A percentile compares a stretch with the other conserved stretches of the same genome.
phyloP scores from a whole-genome alignment of 495 filamentous ascomycete species.

The Talaromyces liani region DNA sequence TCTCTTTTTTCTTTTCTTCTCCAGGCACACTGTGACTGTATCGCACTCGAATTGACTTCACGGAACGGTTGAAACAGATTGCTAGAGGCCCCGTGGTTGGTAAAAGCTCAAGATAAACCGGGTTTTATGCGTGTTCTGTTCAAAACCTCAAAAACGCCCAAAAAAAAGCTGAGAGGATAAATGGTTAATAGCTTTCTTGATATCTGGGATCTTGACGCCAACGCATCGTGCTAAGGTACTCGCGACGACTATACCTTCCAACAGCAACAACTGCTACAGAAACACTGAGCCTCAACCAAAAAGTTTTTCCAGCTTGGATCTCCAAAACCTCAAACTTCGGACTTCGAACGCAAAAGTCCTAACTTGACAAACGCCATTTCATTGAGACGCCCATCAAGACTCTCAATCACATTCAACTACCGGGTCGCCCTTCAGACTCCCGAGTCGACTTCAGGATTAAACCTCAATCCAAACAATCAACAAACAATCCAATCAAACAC shows the following conservation, averaged over 20 bases:
- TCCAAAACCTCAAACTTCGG: not conserved
- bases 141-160: conserved; percentile 8
- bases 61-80: conserved; percentile 6
- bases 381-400: not conserved
- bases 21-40: conserved; percentile 1
- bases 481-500: not conserved
- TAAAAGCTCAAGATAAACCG: conserved; percentile 10
- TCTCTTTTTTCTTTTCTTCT: conserved; percentile 3
- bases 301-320: conserved; percentile 2
- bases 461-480: not conserved
- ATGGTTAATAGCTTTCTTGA: conserved; percentile 4
- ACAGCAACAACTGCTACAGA: conserved; percentile 6
- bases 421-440: not conserved
- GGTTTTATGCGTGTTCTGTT: conserved; percentile 9
- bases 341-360: not conserved
- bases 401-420: not conserved
- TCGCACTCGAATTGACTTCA: conserved; percentile 3
- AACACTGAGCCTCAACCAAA: not conserved
- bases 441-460: not conserved
- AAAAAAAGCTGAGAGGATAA: conserved; percentile 6
- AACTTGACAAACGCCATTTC: not conserved
- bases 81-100: not conserved
- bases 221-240: not conserved
- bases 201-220: conserved; percentile 9
- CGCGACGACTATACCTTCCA: not conserved